phyloP scores from a whole-genome alignment of 371 early-diverging fungal species.

The Syncephalis plumigaleata region DNA sequence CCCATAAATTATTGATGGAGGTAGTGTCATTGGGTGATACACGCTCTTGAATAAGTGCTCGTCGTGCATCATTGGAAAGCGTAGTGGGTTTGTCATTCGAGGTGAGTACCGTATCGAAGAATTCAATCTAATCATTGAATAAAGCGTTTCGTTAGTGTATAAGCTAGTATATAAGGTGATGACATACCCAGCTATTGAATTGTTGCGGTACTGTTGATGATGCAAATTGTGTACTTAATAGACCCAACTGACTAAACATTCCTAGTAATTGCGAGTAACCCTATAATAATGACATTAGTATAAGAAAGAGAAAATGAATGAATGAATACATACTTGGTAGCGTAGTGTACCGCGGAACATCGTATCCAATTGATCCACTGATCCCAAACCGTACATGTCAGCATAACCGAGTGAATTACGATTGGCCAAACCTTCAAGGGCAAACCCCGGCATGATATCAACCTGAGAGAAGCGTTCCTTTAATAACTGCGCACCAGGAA shows the following conservation, averaged over 20 bases:
- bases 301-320: slow-evolving; percentile 3
- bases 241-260: slow-evolving; percentile 35
- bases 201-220: slow-evolving; percentile 11
- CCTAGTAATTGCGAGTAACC: slow-evolving; percentile 43
- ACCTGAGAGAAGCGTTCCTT: slow-evolving; percentile 35
- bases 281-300: slow-evolving; percentile 5
- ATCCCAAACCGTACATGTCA: slow-evolving; percentile 40
- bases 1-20: too few species aligned
- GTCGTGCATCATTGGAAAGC: too few species aligned
- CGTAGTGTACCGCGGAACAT: slow-evolving; percentile 79
- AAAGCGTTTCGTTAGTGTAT: too few species aligned
- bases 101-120: too few species aligned
- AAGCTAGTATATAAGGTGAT: background rate
- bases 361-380: slow-evolving; percentile 45
- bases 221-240: slow-evolving; percentile 11
- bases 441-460: slow-evolving; percentile 64
- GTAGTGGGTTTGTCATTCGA: too few species aligned
- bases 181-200: slow-evolving; percentile 24
- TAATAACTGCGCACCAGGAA: slow-evolving; percentile 56
- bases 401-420: slow-evolving; percentile 54
- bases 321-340: slow-evolving; percentile 31
- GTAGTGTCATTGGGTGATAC: too few species aligned
- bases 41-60: too few species aligned
- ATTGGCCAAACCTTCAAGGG: slow-evolving; percentile 74
- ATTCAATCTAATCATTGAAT: too few species aligned